These are phyloP conservation scores for Xylariales sp. DNA, from an alignment of 2,329 filamentous ascomycete species.

Conservation along the genomic window DNA sequence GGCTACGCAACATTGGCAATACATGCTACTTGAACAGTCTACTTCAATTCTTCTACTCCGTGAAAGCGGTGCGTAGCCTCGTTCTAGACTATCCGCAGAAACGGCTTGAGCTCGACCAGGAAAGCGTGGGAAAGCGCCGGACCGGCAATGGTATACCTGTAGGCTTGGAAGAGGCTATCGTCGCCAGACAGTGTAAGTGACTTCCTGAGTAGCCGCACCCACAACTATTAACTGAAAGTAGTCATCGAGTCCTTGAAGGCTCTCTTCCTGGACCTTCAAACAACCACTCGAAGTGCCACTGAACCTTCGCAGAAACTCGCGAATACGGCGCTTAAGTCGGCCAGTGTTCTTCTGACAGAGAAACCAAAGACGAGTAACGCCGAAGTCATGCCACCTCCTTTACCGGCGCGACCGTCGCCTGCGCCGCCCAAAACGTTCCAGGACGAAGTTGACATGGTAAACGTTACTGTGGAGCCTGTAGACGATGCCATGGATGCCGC, in stretches of 20 bases:
- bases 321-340: conserved; percentile 67
- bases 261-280: conserved; percentile 68
- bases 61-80: conserved; percentile 75
- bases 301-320: conserved; percentile 73
- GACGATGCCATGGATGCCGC: conserved; percentile 33
- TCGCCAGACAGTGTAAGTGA: conserved; percentile 69
- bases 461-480: conserved; percentile 25
- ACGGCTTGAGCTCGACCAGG: conserved; percentile 62
- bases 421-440: conserved; percentile 25
- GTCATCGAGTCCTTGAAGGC: conserved; percentile 69
- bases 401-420: conserved; percentile 45
- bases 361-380: background rate
- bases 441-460: conserved; percentile 32
- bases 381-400: conserved; percentile 37
- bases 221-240: conserved; percentile 28
- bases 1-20: conserved; percentile 89
- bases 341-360: conserved; percentile 21
- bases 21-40: conserved; percentile 98
- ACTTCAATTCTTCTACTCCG: conserved; percentile 89
- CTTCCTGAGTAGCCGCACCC: background rate
- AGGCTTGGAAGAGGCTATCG: conserved; percentile 54
- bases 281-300: conserved; percentile 56
- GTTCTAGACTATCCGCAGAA: conserved; percentile 71
- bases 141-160: conserved; percentile 58
- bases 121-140: conserved; percentile 59